A percentile compares a stretch with the other conserved stretches of the same genome.
Conservation (phyloP, 2,329 filamentous ascomycete genomes). For the Zarea fungicola region DNA sequence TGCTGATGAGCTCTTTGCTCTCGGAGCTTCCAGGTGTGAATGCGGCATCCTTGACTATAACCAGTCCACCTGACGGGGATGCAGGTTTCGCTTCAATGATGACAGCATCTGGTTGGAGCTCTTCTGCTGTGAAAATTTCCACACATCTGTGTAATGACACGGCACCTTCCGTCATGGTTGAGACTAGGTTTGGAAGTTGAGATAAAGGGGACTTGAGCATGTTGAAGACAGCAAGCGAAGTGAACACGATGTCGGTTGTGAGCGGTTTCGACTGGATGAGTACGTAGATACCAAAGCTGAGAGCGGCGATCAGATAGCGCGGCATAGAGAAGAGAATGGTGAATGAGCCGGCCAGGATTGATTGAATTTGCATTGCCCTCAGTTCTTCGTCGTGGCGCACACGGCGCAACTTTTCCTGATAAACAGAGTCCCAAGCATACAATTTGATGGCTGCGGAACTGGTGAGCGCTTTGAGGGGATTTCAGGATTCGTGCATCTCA, state of each 20-base stretch:
- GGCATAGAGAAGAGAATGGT: constrained; percentile 96
- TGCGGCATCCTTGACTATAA: constrained; percentile 71
- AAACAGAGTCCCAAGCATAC: constrained; percentile 86
- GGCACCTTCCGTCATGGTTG: constrained; percentile 79
- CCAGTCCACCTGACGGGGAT: constrained; percentile 70
- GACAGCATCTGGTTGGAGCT: constrained; percentile 77
- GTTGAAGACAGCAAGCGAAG: constrained; percentile 81
- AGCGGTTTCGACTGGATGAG: constrained; percentile 68
- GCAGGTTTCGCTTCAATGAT: constrained; percentile 57
- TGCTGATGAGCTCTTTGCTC: constrained; percentile 59
- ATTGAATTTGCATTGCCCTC: constrained; percentile 84
- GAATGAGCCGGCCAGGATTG: constrained; percentile 77
- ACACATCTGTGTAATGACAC: constrained; percentile 79
- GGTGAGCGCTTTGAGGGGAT: constrained; percentile 8
- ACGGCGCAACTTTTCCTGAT: constrained; percentile 86
- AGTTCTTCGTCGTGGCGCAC: constrained; percentile 86
- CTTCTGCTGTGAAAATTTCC: constrained; percentile 72
- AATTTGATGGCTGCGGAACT: constrained; percentile 60
- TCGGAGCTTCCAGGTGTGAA: constrained; percentile 87
- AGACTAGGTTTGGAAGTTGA: constrained; percentile 88
- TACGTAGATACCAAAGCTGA: constrained; percentile 84
- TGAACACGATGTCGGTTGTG: constrained; percentile 86
- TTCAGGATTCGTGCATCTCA: constrained; percentile 10
- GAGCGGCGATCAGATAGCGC: constrained; percentile 86
- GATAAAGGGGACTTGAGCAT: constrained; percentile 83